A percentile compares a stretch with the other conserved stretches of the same genome.
These are phyloP conservation scores for Tolypocladium pustulatum DNA, from an alignment of 2,329 filamentous ascomycete genomes.

Conservation along the genomic window DNA sequence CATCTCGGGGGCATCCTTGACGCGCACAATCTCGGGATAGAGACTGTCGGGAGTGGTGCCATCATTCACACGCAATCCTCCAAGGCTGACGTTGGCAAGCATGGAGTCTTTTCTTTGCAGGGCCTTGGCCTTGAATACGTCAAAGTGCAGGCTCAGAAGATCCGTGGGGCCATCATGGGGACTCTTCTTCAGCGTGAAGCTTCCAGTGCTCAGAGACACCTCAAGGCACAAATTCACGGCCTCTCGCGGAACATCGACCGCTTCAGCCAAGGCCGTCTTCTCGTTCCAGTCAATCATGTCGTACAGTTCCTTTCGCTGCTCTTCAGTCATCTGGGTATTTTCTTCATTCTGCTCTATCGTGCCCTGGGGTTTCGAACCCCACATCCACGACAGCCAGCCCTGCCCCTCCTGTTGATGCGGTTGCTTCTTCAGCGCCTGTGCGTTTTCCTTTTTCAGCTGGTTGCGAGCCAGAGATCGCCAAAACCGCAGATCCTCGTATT, in stretches of 20 bases:
- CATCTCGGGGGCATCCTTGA: conserved; percentile 69
- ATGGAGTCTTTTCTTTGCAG: conserved; percentile 86
- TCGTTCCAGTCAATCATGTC: conserved; percentile 98
- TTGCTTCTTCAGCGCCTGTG: conserved; percentile 66
- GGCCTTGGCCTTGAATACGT: conserved; percentile 84
- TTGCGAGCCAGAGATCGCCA: conserved; percentile 93
- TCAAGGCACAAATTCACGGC: conserved; percentile 89
- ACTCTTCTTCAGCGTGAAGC: conserved; percentile 84
- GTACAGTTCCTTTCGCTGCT: conserved; percentile 93
- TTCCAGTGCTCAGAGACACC: conserved; percentile 86
- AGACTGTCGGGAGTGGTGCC: conserved; percentile 86
- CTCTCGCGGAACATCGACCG: conserved; percentile 81
- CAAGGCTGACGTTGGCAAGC: conserved; percentile 78
- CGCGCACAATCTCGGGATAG: conserved; percentile 88
- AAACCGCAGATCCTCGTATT: conserved; percentile 92
- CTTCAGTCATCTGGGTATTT: conserved; percentile 81
- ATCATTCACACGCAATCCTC: conserved; percentile 88
- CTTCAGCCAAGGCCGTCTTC: conserved; percentile 78
- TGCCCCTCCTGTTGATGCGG: conserved; percentile 53
- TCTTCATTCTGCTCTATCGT: conserved; percentile 52
- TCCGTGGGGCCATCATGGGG: conserved; percentile 52
- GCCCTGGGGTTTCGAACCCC: conserved; percentile 64
- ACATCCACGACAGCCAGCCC: conserved; percentile 86
- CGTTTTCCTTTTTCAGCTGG: conserved; percentile 89
- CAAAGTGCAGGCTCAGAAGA: conserved; percentile 84